Conservation (phyloP, 805 yeast species). For the Candida ascalaphidarum region DNA sequence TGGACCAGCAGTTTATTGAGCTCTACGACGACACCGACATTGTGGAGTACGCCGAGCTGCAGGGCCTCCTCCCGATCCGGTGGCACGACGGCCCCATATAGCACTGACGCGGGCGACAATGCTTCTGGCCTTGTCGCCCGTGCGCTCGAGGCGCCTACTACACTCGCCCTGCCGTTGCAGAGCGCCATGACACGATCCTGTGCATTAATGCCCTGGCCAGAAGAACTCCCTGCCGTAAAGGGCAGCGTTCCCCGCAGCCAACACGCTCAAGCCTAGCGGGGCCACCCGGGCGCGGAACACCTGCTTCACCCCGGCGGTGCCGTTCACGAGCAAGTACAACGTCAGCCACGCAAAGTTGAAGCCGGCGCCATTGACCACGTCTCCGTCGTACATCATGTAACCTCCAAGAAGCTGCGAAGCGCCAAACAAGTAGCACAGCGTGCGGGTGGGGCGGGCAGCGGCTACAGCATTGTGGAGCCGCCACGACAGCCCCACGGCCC, state of each 20-base stretch:
- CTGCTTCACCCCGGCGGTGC: conserved; percentile 45
- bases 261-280: conserved; percentile 50
- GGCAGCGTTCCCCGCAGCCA: conserved; percentile 55
- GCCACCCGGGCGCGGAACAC: conserved; percentile 49
- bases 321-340: conserved; percentile 65
- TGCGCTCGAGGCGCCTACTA: too few species aligned
- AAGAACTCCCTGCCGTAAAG: conserved; percentile 67
- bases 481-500: conserved; percentile 13
- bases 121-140: too few species aligned
- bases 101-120: too few species aligned
- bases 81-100: too few species aligned
- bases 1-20: conserved; percentile 95
- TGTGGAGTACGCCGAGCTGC: conserved; percentile 41
- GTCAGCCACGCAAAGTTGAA: conserved; percentile 76
- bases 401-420: conserved; percentile 58
- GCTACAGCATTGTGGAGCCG: conserved; percentile 11
- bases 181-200: not conserved
- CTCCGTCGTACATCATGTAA: conserved; percentile 71
- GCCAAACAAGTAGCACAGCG: conserved; percentile 49
- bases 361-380: conserved; percentile 71
- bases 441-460: conserved; percentile 22
- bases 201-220: conserved; percentile 24
- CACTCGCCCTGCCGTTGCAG: too few species aligned
- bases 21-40: conserved; percentile 66
- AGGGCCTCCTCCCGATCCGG: conserved; percentile 56